A percentile compares a stretch with the other conserved stretches of the same genome.
These are phyloP conservation scores for Fusarium sp. DNA, from an alignment of 2,329 filamentous ascomycete species.

Conservation along the genomic window DNA sequence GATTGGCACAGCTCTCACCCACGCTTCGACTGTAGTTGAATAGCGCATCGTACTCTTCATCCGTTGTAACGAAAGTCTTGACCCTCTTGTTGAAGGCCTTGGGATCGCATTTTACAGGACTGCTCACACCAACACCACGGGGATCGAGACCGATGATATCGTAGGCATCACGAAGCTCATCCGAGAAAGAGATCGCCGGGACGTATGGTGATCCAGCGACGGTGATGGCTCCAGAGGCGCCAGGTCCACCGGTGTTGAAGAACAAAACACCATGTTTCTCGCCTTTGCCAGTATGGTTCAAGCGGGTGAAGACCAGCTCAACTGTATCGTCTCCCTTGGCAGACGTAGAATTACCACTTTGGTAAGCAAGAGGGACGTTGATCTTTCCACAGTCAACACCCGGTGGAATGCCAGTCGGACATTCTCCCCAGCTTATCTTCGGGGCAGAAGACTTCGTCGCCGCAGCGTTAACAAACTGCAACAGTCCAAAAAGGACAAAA, in stretches of 20 bases:
- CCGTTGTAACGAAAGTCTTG: slow-evolving; percentile 13
- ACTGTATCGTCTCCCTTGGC: slow-evolving; percentile 19
- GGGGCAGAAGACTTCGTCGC: neutral
- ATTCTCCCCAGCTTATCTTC: slow-evolving; percentile 14
- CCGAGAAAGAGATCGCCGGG: slow-evolving; percentile 16
- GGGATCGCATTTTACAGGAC: slow-evolving; percentile 52
- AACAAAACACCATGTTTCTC: slow-evolving; percentile 28
- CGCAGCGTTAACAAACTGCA: neutral
- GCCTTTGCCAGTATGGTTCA: slow-evolving; percentile 29
- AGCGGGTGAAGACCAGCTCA: slow-evolving; percentile 4
- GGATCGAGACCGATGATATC: slow-evolving; percentile 58
- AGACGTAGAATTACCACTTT: slow-evolving; percentile 23
- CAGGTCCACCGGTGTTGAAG: slow-evolving; percentile 41
- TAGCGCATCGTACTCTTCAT: slow-evolving; percentile 16
- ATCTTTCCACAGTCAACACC: slow-evolving; percentile 35
- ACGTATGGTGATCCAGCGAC: slow-evolving; percentile 23
- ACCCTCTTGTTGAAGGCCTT: slow-evolving; percentile 37
- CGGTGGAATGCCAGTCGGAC: slow-evolving; percentile 7
- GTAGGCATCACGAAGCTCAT: slow-evolving; percentile 43
- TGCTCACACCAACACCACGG: slow-evolving; percentile 55
- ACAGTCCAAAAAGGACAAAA: neutral
- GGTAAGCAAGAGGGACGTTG: slow-evolving; percentile 30
- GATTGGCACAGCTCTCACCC: slow-evolving; percentile 36
- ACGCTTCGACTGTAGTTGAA: slow-evolving; percentile 26
- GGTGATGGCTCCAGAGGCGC: slow-evolving; percentile 8